A percentile compares a stretch with the other conserved stretches of the same genome.
Evolutionary conservation across 2,329 filamentous ascomycete species (phyloP).

Genomic region (Ophiostoma novo-ulmi): DNA sequence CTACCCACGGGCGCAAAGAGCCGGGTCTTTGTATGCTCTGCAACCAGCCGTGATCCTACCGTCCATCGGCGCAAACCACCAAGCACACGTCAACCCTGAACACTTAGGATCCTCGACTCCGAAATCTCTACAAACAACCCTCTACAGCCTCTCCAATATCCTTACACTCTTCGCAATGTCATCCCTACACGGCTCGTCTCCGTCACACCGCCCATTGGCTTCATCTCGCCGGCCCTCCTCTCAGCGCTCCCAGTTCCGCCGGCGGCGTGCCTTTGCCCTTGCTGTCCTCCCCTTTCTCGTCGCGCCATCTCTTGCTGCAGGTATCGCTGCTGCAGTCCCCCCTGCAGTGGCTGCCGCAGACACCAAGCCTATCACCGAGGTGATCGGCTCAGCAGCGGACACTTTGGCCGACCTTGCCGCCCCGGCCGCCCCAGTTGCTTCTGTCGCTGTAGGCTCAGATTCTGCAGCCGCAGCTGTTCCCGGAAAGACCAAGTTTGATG

Average conservation of each 20-base stretch:
- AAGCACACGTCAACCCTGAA: background rate
- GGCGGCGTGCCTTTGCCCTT: slow-evolving; percentile 24
- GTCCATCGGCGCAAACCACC: background rate
- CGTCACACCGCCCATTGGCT: slow-evolving; percentile 21
- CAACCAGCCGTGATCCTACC: background rate
- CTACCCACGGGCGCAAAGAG: background rate
- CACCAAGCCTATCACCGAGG: background rate
- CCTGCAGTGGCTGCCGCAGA: slow-evolving; percentile 15
- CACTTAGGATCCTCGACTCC: background rate
- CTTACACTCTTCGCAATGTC: slow-evolving; percentile 12
- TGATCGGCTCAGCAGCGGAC: slow-evolving; percentile 14
- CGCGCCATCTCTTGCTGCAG: slow-evolving; percentile 23
- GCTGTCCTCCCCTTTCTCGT: slow-evolving; percentile 25
- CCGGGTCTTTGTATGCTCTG: background rate
- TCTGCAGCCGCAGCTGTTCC: slow-evolving; percentile 6
- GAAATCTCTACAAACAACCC: background rate
- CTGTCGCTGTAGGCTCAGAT: slow-evolving; percentile 14
- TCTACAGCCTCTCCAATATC: background rate
- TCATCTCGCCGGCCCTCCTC: background rate
- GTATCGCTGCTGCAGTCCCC: slow-evolving; percentile 15
- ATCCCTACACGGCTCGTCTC: slow-evolving; percentile 15
- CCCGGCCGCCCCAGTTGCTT: slow-evolving; percentile 8
- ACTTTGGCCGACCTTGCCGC: slow-evolving; percentile 12
- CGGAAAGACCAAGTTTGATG: slow-evolving; percentile 31
- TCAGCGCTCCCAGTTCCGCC: slow-evolving; percentile 14